Conservation (phyloP, 306 rosid genomes). For the Erythrophleum fordii region DNA sequence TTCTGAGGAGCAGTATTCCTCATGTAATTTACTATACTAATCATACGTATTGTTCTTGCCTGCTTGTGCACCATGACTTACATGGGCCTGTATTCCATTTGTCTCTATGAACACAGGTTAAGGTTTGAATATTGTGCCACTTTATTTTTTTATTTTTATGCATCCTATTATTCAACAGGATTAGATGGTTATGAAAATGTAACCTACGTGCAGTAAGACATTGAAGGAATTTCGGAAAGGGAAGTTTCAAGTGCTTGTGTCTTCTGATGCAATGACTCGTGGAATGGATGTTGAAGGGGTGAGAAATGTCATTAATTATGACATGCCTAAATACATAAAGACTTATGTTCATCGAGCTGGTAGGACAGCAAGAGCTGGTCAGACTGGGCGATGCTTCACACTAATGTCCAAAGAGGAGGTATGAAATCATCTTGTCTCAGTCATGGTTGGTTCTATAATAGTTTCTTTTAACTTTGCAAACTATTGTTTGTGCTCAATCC, state of each 20-base stretch:
- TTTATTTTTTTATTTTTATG: not conserved
- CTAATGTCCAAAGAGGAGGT: constrained; percentile 81
- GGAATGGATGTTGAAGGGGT: constrained; percentile 98
- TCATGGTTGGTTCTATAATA: not conserved
- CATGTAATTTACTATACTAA: not conserved
- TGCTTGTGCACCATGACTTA: not conserved
- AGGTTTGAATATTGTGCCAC: not conserved
- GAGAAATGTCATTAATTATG: constrained; percentile 82
- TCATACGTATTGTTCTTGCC: not conserved
- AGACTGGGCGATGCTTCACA: constrained; percentile 84
- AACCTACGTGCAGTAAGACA: constrained; percentile 70
- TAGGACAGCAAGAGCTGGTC: constrained; percentile 97
- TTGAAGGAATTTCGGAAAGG: constrained; percentile 80
- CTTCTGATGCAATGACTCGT: constrained; percentile 97
- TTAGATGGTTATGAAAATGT: constrained; percentile 19
- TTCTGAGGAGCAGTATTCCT: not conserved
- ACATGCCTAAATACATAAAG: constrained; percentile 77
- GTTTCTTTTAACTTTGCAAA: not conserved
- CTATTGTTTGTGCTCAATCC: constrained; percentile 19
- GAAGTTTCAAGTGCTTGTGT: constrained; percentile 83
- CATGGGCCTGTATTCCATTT: not conserved
- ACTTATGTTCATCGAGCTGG: constrained; percentile 94
- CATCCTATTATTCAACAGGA: not conserved
- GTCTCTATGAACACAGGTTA: not conserved
- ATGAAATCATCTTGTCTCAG: constrained; percentile 35